These are phyloP conservation scores for Xylariaceae sp. DNA, from an alignment of 2,329 filamentous ascomycete genomes.

Conservation along the genomic window DNA sequence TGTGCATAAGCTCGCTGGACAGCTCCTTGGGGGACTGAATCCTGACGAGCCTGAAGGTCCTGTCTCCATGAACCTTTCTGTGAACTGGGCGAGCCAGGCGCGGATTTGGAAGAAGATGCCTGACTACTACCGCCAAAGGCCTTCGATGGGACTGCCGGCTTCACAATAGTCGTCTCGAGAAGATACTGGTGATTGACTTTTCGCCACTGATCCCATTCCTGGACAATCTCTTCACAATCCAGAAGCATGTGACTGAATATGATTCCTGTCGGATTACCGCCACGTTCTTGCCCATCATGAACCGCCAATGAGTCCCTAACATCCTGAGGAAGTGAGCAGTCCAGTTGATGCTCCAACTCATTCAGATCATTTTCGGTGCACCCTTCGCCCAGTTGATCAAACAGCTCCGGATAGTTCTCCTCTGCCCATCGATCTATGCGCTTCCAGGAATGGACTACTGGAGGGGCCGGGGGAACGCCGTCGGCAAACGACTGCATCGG, in stretches of 20 bases:
- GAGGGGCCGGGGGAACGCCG: conserved; percentile 85
- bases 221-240: conserved; percentile 96
- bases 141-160: conserved; percentile 69
- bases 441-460: conserved; percentile 86
- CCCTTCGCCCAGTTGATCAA: conserved; percentile 88
- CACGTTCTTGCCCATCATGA: conserved; percentile 97
- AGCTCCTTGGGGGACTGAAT: conserved; percentile 82
- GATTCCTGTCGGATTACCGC: conserved; percentile 86
- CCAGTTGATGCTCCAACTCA: conserved; percentile 92
- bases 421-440: conserved; percentile 94
- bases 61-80: conserved; percentile 76
- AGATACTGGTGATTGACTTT: conserved; percentile 90
- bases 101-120: conserved; percentile 70
- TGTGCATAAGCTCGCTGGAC: conserved; percentile 94
- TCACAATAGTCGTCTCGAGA: conserved; percentile 58
- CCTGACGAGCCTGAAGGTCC: conserved; percentile 80
- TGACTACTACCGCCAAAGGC: conserved; percentile 67
- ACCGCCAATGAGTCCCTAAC: conserved; percentile 87
- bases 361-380: conserved; percentile 94
- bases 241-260: conserved; percentile 94
- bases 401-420: conserved; percentile 92
- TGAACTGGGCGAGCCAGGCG: conserved; percentile 52
- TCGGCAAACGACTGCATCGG: conserved; percentile 96
- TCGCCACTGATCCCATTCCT: conserved; percentile 97
- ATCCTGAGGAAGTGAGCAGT: conserved; percentile 91